Base-by-base conservation (phyloP, 768 basidiomycete genomes). In the Boletus edulis region DNA sequence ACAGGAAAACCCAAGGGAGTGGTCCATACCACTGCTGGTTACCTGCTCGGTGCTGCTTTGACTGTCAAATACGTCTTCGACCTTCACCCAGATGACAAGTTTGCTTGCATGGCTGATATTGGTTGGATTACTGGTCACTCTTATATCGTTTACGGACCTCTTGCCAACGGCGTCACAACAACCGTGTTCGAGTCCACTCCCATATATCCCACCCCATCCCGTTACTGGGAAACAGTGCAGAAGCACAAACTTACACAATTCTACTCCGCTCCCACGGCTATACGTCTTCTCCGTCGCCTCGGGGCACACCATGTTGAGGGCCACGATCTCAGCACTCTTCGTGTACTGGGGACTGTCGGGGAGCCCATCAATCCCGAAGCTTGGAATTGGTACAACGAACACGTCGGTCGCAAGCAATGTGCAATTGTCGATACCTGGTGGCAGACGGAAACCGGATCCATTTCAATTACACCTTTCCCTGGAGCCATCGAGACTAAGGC, bases 291-390 rank as follows among this genome's bases (percentile, higher is more conserved):
- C 46, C 86, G 89, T 58, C 78, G 87, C 37, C 83, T 96, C 37
- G 96, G 96, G 46, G 81, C 85, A 53, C 85, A 94, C 44, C 91
- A 95, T 68, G 91, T 93, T 52, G 80, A 91, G 67, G 76, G 81
- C 11, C 80, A 93, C 73, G 93, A 97, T 68, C 80, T 99, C 46
- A 84, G 80, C 65, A 81, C 81, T 15, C 73, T 99, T 54, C 85
- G 97, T 54, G 88, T 97, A 8, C 76, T 99, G 38, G 96, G 97
- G 22, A 87, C 81, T 55, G 97, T 98, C 43, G 97, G 96, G 52
- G 97, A 99, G 75, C 97, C 97, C 1, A 98, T 99, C 78, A 98
- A 98, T 73, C 94, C 95, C 27, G 96, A 98, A 71, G 96, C 96
- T 12, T 98, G 97, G 96, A 83, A 95, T 64, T 98, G 96, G 96